Conservation (phyloP, 1,284 basidiomycete species). For the Boletus sp. region DNA sequence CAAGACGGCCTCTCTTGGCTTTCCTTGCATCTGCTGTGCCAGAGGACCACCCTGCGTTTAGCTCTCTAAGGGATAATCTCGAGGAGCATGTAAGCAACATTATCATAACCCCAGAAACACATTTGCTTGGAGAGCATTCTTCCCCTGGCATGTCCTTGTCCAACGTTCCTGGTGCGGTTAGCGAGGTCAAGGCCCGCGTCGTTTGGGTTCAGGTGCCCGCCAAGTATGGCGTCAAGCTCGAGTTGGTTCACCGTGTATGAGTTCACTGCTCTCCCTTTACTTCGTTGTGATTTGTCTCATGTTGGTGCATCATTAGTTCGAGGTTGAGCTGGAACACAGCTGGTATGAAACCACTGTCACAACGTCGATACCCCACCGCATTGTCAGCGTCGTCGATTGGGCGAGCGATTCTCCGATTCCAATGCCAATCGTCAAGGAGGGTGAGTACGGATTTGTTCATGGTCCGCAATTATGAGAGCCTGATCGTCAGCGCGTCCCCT, state of each 20-base stretch:
- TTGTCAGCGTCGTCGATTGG: constrained; percentile 81
- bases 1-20: constrained; percentile 53
- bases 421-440: constrained; percentile 11
- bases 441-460: constrained; percentile 17
- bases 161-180: constrained; percentile 68
- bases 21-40: constrained; percentile 80
- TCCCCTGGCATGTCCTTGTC: constrained; percentile 31
- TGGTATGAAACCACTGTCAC: constrained; percentile 81
- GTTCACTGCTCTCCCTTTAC: too few relatives aligned
- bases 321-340: constrained; percentile 83
- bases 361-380: constrained; percentile 59
- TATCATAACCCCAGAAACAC: constrained; percentile 44
- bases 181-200: constrained; percentile 68
- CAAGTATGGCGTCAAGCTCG: constrained; percentile 51
- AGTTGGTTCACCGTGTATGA: constrained; percentile 49
- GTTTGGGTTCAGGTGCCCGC: constrained; percentile 73
- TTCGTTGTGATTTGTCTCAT: not conserved
- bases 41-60: constrained; percentile 39
- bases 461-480: not conserved
- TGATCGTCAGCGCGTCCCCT: constrained; percentile 15
- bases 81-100: constrained; percentile 53
- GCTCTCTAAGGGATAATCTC: constrained; percentile 53
- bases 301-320: constrained; percentile 46
- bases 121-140: constrained; percentile 51
- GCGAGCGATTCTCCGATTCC: constrained; percentile 65